Evolutionary conservation across 495 filamentous ascomycete species (phyloP).

Genomic region (Xylaria telfairii): DNA sequence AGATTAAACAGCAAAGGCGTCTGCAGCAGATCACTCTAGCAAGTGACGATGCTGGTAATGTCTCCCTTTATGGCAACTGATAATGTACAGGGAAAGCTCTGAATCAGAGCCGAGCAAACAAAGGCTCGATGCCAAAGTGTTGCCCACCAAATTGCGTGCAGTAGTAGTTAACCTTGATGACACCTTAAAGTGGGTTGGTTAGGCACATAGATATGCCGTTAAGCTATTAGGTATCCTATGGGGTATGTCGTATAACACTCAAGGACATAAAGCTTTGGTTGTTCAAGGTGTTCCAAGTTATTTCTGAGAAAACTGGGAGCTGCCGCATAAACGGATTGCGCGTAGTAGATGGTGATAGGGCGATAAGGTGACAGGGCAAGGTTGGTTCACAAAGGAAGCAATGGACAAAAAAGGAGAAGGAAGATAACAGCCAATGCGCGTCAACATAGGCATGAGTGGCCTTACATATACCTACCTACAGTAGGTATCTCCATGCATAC

Average conservation of each 20-base stretch:
- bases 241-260: not conserved
- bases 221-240: no score
- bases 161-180: no score
- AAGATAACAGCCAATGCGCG: no score
- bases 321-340: not conserved
- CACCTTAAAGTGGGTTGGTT: no score
- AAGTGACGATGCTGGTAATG: slow-evolving; percentile 9
- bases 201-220: no score
- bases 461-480: no score
- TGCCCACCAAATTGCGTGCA: no score
- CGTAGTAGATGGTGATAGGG: no score
- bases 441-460: no score
- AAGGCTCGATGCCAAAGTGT: not conserved
- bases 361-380: not conserved
- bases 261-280: not conserved
- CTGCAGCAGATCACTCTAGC: slow-evolving; percentile 13
- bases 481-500: no score
- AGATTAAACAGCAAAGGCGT: not conserved
- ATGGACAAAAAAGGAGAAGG: not conserved
- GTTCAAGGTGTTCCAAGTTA: not conserved
- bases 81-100: not conserved
- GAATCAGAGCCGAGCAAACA: no score
- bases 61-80: no score
- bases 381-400: slow-evolving; percentile 16
- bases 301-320: not conserved